phyloP scores from a whole-genome alignment of 257 asterid genomes.

The Solanum infundibuliforme region DNA sequence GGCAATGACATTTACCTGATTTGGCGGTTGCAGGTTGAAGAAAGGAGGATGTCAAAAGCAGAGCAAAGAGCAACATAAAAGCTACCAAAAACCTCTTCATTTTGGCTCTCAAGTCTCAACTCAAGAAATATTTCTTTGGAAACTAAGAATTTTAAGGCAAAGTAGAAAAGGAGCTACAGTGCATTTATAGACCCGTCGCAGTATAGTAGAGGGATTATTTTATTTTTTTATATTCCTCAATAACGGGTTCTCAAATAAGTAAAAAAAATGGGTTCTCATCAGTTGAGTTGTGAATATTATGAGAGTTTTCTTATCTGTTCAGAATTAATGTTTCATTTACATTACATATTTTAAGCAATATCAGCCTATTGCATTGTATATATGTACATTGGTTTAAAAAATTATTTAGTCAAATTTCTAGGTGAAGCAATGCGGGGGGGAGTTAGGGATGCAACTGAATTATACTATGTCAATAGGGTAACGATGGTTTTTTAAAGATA shows the following conservation, averaged over 20 bases:
- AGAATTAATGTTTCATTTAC: not conserved
- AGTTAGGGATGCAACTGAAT: not conserved
- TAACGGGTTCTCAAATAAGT: not conserved
- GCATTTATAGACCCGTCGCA: not conserved
- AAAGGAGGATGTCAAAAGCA: slow-evolving; percentile 26
- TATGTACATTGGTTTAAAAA: not conserved
- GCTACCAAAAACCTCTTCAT: slow-evolving; percentile 26
- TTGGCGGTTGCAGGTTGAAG: slow-evolving; percentile 17
- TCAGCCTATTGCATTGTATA: not conserved
- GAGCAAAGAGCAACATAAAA: slow-evolving; percentile 17
- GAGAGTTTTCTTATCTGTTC: not conserved
- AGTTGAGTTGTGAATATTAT: not conserved
- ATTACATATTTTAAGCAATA: not conserved
- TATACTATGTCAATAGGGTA: not conserved
- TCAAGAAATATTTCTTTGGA: not conserved
- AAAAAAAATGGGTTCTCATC: not conserved
- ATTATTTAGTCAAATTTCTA: not conserved
- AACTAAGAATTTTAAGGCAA: not conserved
- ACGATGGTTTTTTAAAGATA: not conserved
- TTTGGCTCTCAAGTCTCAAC: not conserved
- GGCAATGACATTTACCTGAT: slow-evolving; percentile 13
- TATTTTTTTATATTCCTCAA: not conserved
- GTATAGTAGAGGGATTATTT: too few species aligned
- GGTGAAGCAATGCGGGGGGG: not conserved
- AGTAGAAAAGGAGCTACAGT: not conserved